These are phyloP conservation scores for Candida peoriensis DNA, from an alignment of 805 yeast species.

Conservation along the genomic window DNA sequence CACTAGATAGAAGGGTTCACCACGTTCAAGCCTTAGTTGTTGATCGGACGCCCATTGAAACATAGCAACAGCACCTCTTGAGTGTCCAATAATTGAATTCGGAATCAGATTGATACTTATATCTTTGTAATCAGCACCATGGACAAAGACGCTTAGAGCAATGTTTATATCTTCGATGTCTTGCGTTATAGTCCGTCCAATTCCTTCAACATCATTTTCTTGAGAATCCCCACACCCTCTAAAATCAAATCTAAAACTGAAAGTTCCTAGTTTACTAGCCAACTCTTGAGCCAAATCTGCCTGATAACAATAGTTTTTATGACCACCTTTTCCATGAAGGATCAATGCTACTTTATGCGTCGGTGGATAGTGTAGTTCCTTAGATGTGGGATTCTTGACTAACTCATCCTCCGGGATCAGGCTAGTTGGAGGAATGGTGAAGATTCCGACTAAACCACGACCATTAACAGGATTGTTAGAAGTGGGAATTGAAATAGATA, in stretches of 20 bases:
- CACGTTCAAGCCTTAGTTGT: slow-evolving; percentile 29
- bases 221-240: slow-evolving; percentile 81
- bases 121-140: slow-evolving; percentile 22
- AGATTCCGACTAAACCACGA: slow-evolving; percentile 32
- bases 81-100: slow-evolving; percentile 66
- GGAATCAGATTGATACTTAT: slow-evolving; percentile 40
- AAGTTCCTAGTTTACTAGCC: slow-evolving; percentile 54
- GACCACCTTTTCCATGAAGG: slow-evolving; percentile 85
- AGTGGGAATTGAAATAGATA: slow-evolving; percentile 21
- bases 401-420: slow-evolving; percentile 17
- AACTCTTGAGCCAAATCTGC: slow-evolving; percentile 53
- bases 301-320: slow-evolving; percentile 75
- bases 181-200: slow-evolving; percentile 54
- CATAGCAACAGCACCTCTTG: slow-evolving; percentile 75
- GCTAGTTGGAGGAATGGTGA: slow-evolving; percentile 29
- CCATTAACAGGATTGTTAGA: slow-evolving; percentile 20
- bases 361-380: slow-evolving; percentile 25
- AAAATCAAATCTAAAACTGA: slow-evolving; percentile 75
- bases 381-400: slow-evolving; percentile 6
- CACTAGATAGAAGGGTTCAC: slow-evolving; percentile 37
- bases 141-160: slow-evolving; percentile 27
- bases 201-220: slow-evolving; percentile 23
- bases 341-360: slow-evolving; percentile 53
- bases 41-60: slow-evolving; percentile 61
- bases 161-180: slow-evolving; percentile 67